Evolutionary conservation across 78 protist species (phyloP), one percentile per base, ranked within the genome.

Genomic region (Emiliania huxleyi): DNA sequence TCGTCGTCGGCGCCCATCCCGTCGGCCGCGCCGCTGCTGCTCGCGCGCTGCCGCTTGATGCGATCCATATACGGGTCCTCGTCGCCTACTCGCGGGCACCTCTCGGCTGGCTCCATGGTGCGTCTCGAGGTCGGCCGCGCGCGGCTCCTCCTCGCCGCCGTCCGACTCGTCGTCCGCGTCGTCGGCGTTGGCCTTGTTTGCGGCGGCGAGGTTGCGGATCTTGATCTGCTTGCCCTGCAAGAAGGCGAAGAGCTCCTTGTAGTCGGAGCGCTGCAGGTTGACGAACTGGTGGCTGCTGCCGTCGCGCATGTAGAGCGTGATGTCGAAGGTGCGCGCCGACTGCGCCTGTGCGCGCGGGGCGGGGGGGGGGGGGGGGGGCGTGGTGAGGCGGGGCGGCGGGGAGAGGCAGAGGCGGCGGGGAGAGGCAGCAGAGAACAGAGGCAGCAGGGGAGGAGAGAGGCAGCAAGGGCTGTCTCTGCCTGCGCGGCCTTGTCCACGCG

Each of bases 1-100:
- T 75, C 85, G 85, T 75, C 85, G 46, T 75, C 85, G 85, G 35
- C 85, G 85, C 85, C 85, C 46, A 2, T 62, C 73, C 1, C 33
- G 29, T 26, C 73, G 33, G 2, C 33, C 73, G 73, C 33, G 22
- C 5, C 37, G 29, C 8, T 4, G 22, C 37, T 15, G 29, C 29
- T 15, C 37, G 73, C 73, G 22, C 73, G 2, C 73, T 3, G 33
- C 62, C 62, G 62, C 15, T 52, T 3, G 33, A 62, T 4, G 37
- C 73, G 73, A 2, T 62, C 19, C 73, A 62, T 3, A 15, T 62
- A 62, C 2, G 73, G 73, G 73, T 62, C 73, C 2, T 62, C 73
- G 5, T 3, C 73, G 52, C n/a, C n/a, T n/a, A n/a, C n/a, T n/a
- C n/a, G n/a, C 73, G 33, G 2, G 37, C 73, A 15, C 33, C 8